Percentiles rank a stretch among this genome's conserved stretches.
phyloP scores from a whole-genome alignment of 768 basidiomycete genomes.

The Hygrocybe coccinea region DNA sequence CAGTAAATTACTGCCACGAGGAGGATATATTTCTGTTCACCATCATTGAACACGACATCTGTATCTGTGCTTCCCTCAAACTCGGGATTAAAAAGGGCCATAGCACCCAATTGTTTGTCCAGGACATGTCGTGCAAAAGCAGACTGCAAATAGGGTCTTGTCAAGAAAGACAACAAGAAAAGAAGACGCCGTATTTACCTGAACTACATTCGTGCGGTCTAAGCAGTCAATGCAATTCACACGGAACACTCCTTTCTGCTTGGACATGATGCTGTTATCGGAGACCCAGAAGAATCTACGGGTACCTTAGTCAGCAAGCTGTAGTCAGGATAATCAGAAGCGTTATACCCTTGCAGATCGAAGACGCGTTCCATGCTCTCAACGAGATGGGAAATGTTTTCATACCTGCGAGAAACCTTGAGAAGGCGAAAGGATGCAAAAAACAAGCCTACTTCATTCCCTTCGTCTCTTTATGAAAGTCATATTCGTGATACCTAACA shows the following conservation, averaged over 20 bases:
- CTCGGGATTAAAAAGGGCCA: conserved; percentile 58
- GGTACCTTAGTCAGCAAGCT: neutral
- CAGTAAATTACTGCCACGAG: neutral
- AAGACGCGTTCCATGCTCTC: conserved; percentile 67
- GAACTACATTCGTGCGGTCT: conserved; percentile 92
- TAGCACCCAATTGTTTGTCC: conserved; percentile 64
- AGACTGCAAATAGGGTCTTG: conserved; percentile 47
- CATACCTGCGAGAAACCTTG: conserved; percentile 51
- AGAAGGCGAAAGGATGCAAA: neutral
- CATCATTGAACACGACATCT: conserved; percentile 76
- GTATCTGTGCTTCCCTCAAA: conserved; percentile 52
- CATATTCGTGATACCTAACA: conserved; percentile 75
- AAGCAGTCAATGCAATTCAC: conserved; percentile 95
- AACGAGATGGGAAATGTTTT: conserved; percentile 81
- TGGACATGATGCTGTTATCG: conserved; percentile 60
- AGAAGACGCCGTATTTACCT: conserved; percentile 39
- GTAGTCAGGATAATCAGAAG: conserved; percentile 4
- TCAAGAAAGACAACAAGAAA: conserved; percentile 1
- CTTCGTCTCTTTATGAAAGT: conserved; percentile 89
- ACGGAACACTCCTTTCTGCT: conserved; percentile 82
- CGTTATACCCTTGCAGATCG: conserved; percentile 67
- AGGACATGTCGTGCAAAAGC: conserved; percentile 86
- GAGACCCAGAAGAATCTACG: conserved; percentile 79
- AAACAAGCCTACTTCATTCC: conserved; percentile 76
- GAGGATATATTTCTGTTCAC: conserved; percentile 33